Percentiles rank a stretch among this genome's conserved stretches.
Evolutionary conservation across 148 eudicot genomes (phyloP).

Genomic region (Chenopodium album): DNA sequence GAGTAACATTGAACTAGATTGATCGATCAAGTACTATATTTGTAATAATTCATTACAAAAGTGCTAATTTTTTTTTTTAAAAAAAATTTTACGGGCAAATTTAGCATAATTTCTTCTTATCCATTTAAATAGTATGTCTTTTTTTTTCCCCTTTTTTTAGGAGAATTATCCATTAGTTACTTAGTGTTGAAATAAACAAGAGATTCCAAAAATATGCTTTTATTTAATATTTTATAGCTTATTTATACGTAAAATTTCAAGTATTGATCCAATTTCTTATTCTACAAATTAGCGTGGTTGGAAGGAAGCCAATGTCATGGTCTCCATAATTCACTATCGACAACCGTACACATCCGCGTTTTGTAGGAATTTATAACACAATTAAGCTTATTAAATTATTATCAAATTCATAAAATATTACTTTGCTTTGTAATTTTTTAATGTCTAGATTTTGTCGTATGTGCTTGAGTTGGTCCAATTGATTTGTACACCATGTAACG

Average conservation of each 20-base stretch:
- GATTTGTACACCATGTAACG: constrained; percentile 3
- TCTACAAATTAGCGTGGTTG: constrained; percentile 7
- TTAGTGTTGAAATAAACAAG: neutral
- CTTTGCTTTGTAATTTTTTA: neutral
- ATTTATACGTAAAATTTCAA: neutral
- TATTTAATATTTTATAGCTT: neutral
- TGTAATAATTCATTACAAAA: too few species aligned
- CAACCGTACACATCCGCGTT: constrained; percentile 19
- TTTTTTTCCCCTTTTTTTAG: too few species aligned
- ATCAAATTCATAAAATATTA: neutral
- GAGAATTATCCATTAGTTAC: neutral
- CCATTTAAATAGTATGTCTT: too few species aligned
- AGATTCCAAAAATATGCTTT: too few species aligned
- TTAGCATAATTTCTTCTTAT: too few species aligned
- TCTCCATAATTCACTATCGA: constrained; percentile 31
- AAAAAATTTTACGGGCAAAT: too few species aligned
- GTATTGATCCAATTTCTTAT: neutral
- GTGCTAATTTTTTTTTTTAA: too few species aligned
- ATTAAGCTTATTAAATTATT: neutral
- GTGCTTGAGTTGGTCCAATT: constrained; percentile 8
- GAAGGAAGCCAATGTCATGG: constrained; percentile 30
- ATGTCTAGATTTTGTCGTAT: constrained; percentile 14
- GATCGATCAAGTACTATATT: too few species aligned
- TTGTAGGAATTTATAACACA: neutral
- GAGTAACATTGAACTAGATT: too few species aligned